phyloP scores from a whole-genome alignment of 441 rosid genomes.

The Lagerstroemia fauriei region DNA sequence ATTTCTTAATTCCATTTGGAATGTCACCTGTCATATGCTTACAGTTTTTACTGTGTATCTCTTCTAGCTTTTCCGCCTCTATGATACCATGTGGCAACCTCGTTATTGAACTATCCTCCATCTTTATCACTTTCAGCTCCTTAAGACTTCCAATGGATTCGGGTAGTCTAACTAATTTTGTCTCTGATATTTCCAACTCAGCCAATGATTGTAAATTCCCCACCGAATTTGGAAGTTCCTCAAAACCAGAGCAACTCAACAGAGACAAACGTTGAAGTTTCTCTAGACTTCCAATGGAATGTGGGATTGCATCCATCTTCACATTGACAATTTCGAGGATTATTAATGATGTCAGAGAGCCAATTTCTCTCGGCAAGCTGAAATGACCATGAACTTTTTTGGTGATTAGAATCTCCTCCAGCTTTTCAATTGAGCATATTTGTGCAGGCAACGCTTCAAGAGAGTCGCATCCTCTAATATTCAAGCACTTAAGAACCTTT shows the following conservation, averaged over 20 bases:
- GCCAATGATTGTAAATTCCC: background rate
- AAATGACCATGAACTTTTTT: background rate
- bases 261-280: background rate
- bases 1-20: background rate
- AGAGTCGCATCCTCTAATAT: background rate
- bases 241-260: background rate
- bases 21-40: background rate
- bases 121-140: conserved; percentile 2
- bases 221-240: background rate
- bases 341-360: background rate
- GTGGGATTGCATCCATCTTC: background rate
- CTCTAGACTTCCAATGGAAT: background rate
- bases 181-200: conserved; percentile 4
- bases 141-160: background rate
- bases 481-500: background rate
- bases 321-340: background rate
- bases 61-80: conserved; percentile 2
- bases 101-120: background rate
- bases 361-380: background rate
- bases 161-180: background rate
- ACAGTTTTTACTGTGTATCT: background rate
- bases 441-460: background rate
- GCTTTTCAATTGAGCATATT: background rate
- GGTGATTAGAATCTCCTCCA: background rate
- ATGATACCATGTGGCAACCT: background rate